Conservation (phyloP, 768 basidiomycete genomes). For the Lanmaoa pseudosensibilis region DNA sequence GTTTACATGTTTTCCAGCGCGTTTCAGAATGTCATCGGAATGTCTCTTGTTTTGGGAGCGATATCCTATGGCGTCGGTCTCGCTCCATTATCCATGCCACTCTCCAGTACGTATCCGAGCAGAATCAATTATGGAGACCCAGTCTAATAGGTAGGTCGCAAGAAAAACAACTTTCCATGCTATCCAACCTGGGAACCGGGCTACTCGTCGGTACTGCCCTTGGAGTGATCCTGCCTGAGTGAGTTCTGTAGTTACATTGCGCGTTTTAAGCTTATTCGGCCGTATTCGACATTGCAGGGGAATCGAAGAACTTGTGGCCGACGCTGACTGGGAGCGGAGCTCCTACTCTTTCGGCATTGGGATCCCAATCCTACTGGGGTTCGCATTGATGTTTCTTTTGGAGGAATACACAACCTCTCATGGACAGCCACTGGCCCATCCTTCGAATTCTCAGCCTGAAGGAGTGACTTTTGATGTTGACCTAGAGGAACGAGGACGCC, state of each 20-base stretch:
- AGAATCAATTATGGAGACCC: background rate
- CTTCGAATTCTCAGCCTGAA: slow-evolving; percentile 14
- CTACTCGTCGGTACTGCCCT: slow-evolving; percentile 86
- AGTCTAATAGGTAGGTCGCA: slow-evolving; percentile 34
- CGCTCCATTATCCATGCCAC: slow-evolving; percentile 70
- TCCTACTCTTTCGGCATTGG: slow-evolving; percentile 58
- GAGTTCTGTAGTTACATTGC: slow-evolving; percentile 34
- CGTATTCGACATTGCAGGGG: slow-evolving; percentile 48
- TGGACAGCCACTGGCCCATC: slow-evolving; percentile 36
- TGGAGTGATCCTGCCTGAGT: slow-evolving; percentile 94
- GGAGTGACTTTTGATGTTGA: slow-evolving; percentile 55
- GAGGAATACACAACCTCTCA: slow-evolving; percentile 62
- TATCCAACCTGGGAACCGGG: slow-evolving; percentile 72
- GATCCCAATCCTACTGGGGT: slow-evolving; percentile 62
- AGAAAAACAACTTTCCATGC: slow-evolving; percentile 44
- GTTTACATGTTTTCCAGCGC: slow-evolving; percentile 25
- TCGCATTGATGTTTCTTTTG: slow-evolving; percentile 55
- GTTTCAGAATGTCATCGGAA: slow-evolving; percentile 30
- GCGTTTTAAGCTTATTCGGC: background rate
- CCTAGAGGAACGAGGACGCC: slow-evolving; percentile 55
- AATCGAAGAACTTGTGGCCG: slow-evolving; percentile 56
- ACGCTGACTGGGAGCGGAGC: slow-evolving; percentile 33
- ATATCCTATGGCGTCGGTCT: slow-evolving; percentile 70
- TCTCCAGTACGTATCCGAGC: slow-evolving; percentile 52
- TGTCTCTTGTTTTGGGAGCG: slow-evolving; percentile 62